Evolutionary conservation across 495 filamentous ascomycete genomes (phyloP).

Genomic region (Penicillium verhagenii): DNA sequence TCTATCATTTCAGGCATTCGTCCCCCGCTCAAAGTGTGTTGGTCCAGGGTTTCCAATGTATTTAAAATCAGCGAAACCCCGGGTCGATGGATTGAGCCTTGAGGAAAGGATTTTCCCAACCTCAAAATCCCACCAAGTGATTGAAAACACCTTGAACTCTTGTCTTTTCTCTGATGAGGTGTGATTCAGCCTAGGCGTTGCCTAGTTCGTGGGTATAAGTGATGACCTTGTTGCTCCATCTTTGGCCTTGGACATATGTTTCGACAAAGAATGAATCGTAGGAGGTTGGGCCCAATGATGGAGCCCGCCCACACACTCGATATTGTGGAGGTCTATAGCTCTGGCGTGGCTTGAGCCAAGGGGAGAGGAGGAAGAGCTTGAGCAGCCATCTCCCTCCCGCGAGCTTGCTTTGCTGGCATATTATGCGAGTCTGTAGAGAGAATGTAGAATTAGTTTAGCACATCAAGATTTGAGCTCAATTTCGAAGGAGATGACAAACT

Average conservation of each 20-base stretch:
- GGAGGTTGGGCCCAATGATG: neutral
- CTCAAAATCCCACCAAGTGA: neutral
- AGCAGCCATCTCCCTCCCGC: neutral
- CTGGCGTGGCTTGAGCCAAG: neutral
- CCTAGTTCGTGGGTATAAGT: neutral
- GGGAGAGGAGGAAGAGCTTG: neutral
- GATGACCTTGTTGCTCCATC: neutral
- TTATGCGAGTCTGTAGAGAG: neutral
- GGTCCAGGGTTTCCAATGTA: neutral
- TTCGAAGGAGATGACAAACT: no score
- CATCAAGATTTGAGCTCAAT: neutral
- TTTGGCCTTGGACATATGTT: neutral
- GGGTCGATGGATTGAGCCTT: neutral
- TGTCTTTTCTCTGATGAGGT: neutral
- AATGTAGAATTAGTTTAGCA: neutral
- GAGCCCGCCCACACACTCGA: neutral
- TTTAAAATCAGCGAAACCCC: neutral
- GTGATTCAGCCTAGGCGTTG: neutral
- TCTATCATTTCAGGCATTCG: no score
- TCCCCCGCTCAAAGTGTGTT: no score
- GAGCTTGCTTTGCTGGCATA: neutral
- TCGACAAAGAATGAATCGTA: neutral
- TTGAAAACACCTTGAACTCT: neutral
- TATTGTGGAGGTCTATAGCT: neutral
- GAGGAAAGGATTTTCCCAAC: neutral